Evolutionary conservation across 768 basidiomycete species (phyloP), one percentile per base, ranked within the genome.

Genomic region (Collybiopsis confluens): DNA sequence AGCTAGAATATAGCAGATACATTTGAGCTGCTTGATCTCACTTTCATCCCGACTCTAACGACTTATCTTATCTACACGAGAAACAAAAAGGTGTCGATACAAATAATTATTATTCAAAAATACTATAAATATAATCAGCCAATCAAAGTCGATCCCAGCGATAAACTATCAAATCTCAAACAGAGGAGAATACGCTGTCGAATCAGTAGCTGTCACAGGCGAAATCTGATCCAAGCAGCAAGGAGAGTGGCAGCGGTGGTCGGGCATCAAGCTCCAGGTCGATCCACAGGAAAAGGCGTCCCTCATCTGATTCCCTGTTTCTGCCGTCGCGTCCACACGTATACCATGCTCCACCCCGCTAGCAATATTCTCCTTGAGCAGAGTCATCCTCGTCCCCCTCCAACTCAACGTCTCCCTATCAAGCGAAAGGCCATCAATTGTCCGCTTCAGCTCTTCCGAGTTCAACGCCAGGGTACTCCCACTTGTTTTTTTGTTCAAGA

Each of bases 141-240:
- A n/a, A n/a, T n/a, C n/a, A n/a, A n/a, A n/a, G n/a, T n/a, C n/a
- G n/a, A n/a, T n/a, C n/a, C n/a, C n/a, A n/a, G n/a, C n/a, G n/a
- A n/a, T 33, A 48, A 36, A 9, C n/a, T n/a, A n/a, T 48, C 35
- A 48, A 23, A 41, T 18, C n/a, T 18, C 30, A 3, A 37, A 37
- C 27, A 52, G 11, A 18, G 50, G 50, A 8, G 50, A 52, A 45
- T 35, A 42, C 27, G 23, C 43, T 23, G 52, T 53, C 41, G 52
- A 44, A n/a, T 53, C 52, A 26, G 52, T 53, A 4, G 52, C 52
- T 8, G 52, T 53, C 9, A 44, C 35, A 53, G 52, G 52, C n/a
- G 52, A 53, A 3, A 53, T 11, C 20, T 40, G 30, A 15, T 52
- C 26, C 37, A 41, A 41, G 20, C 20, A 38, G 30, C 30, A 40